Evolutionary conservation across 2,329 filamentous ascomycete species (phyloP).

Genomic region (Aspergillus tubingensis): DNA sequence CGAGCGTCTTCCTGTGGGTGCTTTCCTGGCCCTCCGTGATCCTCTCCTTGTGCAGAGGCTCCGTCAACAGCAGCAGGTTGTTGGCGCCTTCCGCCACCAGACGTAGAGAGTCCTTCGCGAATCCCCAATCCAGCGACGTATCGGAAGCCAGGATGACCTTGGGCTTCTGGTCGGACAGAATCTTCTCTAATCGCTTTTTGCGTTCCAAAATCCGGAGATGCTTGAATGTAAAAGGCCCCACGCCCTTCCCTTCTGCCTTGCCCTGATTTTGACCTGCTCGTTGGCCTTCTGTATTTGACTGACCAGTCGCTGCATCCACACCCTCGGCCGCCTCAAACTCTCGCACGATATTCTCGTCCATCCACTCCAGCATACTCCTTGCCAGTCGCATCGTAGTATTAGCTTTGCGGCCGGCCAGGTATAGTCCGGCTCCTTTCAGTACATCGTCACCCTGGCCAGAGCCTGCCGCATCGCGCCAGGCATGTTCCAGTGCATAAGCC

Average conservation of each 20-base stretch:
- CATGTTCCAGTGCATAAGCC: constrained; percentile 87
- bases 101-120: constrained; percentile 78
- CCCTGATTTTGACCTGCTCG: constrained; percentile 36
- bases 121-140: constrained; percentile 88
- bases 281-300: constrained; percentile 45
- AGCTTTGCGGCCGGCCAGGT: constrained; percentile 81
- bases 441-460: constrained; percentile 53
- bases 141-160: constrained; percentile 89
- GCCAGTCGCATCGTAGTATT: constrained; percentile 88
- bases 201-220: constrained; percentile 81
- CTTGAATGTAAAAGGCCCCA: constrained; percentile 85
- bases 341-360: constrained; percentile 92
- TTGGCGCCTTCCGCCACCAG: constrained; percentile 72
- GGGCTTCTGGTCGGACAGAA: constrained; percentile 58
- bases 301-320: constrained; percentile 38
- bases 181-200: constrained; percentile 73
- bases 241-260: constrained; percentile 45
- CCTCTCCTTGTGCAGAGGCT: constrained; percentile 53
- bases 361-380: constrained; percentile 97
- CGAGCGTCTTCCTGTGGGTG: constrained; percentile 59
- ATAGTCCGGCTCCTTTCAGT: constrained; percentile 62
- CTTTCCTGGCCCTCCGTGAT: constrained; percentile 23
- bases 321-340: constrained; percentile 74
- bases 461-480: constrained; percentile 71
- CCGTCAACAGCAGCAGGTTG: constrained; percentile 86